Conservation (phyloP, 441 rosid species). For the Populus hybrid region DNA sequence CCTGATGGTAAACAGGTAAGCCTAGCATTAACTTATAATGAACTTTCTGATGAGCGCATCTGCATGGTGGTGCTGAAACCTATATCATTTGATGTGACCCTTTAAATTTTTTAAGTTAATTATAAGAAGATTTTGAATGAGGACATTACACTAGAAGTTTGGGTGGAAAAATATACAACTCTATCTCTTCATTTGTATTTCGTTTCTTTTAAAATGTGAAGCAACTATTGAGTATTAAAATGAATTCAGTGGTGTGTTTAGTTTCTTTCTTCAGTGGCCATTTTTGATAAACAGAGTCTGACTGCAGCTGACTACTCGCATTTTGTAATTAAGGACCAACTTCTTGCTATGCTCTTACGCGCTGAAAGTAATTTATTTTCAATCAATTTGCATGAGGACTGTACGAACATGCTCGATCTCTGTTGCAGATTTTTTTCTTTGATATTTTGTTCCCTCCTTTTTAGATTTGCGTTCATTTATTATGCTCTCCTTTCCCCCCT, state of each 20-base stretch:
- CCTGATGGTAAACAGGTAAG: constrained; percentile 83
- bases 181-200: not conserved
- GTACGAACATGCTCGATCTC: not conserved
- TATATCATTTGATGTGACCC: not conserved
- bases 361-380: no score
- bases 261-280: not conserved
- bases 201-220: no score
- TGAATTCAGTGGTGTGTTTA: not conserved
- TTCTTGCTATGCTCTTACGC: not conserved
- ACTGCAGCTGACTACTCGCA: not conserved
- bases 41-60: not conserved
- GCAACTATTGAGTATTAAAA: not conserved
- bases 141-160: not conserved
- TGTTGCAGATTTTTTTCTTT: not conserved
- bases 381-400: not conserved
- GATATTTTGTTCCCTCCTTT: not conserved
- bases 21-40: not conserved
- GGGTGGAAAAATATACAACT: not conserved
- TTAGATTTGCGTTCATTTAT: not conserved
- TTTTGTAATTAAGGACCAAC: not conserved
- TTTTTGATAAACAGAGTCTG: not conserved
- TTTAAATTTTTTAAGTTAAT: not conserved
- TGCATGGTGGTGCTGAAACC: not conserved
- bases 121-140: not conserved
- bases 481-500: not conserved